Conservation (phyloP, 768 basidiomycete genomes). For the Crepidotus variabilis region DNA sequence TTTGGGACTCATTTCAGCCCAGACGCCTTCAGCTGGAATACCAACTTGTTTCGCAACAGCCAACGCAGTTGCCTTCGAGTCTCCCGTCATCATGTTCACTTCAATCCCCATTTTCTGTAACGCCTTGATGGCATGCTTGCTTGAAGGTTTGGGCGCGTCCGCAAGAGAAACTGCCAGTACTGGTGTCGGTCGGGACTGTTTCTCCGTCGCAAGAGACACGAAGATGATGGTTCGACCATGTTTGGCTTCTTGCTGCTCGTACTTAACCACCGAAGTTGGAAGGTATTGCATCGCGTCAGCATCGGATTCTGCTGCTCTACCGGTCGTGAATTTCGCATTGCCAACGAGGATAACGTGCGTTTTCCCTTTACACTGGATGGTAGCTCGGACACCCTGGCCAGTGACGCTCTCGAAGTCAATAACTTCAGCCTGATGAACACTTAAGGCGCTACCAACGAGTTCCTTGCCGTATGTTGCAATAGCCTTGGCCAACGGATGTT, state of each 20-base stretch:
- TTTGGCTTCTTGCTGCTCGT: slow-evolving; percentile 67
- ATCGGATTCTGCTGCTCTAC: slow-evolving; percentile 36
- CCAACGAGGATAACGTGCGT: slow-evolving; percentile 70
- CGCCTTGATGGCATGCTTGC: slow-evolving; percentile 75
- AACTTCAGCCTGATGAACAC: slow-evolving; percentile 48
- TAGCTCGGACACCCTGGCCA: slow-evolving; percentile 83
- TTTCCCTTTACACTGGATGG: slow-evolving; percentile 48
- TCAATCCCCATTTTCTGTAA: slow-evolving; percentile 88
- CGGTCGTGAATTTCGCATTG: slow-evolving; percentile 65
- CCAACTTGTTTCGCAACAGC: slow-evolving; percentile 92
- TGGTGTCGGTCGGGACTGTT: slow-evolving; percentile 47
- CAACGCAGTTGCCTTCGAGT: slow-evolving; percentile 78
- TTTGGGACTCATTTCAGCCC: slow-evolving; percentile 91
- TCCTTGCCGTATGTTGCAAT: slow-evolving; percentile 81
- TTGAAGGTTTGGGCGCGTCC: slow-evolving; percentile 85
- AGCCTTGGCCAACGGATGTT: slow-evolving; percentile 95
- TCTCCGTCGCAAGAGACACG: slow-evolving; percentile 55
- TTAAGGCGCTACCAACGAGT: slow-evolving; percentile 37
- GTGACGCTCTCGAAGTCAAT: slow-evolving; percentile 83
- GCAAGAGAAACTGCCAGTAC: slow-evolving; percentile 81
- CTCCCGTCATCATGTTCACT: slow-evolving; percentile 93
- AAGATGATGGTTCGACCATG: slow-evolving; percentile 85
- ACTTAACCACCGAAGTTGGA: slow-evolving; percentile 55
- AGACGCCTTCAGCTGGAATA: slow-evolving; percentile 77
- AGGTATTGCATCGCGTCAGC: slow-evolving; percentile 31